Base-by-base conservation (phyloP, 306 rosid species). In the Citrullus amarus region DNA sequence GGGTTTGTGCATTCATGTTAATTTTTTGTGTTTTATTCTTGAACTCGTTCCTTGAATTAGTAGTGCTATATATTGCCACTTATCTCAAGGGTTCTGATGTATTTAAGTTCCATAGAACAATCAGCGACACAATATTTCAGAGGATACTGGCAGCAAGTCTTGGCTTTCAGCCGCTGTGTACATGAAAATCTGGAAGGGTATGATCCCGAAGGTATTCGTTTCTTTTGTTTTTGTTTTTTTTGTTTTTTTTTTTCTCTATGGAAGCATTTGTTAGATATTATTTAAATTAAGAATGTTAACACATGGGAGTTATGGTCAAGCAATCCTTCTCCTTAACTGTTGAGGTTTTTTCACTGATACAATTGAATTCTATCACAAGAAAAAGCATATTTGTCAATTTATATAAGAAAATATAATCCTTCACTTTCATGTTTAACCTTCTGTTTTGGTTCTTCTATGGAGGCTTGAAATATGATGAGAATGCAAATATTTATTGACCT, bases 121-220 rank as follows among this genome's bases (percentile, higher is more conserved):
- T 82, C 99, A 92, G 79, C 90, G 99, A 62, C 88, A 92, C 87
- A 96, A 92, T 88, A 92, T 96, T 82, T 90, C 97, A 4, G 97
- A 96, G 87, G 99, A 96, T 87, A 92, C 98, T 96, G 99, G 99
- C 86, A 82, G 82, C 99, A 96, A 88, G 98, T 92, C 76, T 84
- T 96, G 70, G 93, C 99, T 85, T 96, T 96, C 84, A 96, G 98
- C 86, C 84, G 91, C 81, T 87, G 93, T 84, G 96, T 92, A 13
- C 97, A 86, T 22, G 96, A 96, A 83, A 91, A 80, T 88, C 83
- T 96, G 87, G 93, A 90, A 68, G 96, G 97, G 66, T 96, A 96
- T 85, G 99, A 96, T 85, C 93, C 93, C 50, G 97, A 89, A 92
- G 99, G 99, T 95, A 92, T 72, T 80, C 63, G 38, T 82, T 80